A percentile compares a stretch with the other conserved stretches of the same genome.
Evolutionary conservation across 2,329 filamentous ascomycete genomes (phyloP).

Genomic region (Beauveria asiatica): DNA sequence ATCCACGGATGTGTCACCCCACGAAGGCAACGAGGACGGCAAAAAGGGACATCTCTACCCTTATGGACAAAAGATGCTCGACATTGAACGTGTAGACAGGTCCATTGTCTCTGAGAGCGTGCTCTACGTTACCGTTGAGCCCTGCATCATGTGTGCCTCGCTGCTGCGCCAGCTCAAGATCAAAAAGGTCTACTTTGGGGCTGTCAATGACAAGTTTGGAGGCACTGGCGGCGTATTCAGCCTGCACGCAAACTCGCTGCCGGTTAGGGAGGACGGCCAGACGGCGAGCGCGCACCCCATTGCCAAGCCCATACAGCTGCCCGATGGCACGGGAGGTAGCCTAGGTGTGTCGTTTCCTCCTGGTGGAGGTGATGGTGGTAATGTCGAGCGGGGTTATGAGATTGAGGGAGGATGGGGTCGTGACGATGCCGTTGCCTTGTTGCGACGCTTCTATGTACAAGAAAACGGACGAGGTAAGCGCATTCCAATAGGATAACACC

Average conservation of each 20-base stretch:
- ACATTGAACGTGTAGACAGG: slow-evolving; percentile 50
- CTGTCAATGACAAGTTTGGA: slow-evolving; percentile 92
- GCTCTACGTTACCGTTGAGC: slow-evolving; percentile 95
- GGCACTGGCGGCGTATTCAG: slow-evolving; percentile 90
- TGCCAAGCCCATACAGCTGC: slow-evolving; percentile 27
- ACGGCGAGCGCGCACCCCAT: slow-evolving; percentile 33
- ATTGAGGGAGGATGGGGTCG: slow-evolving; percentile 82
- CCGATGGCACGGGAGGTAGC: slow-evolving; percentile 26
- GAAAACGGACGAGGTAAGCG: slow-evolving; percentile 81
- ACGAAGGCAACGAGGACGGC: slow-evolving; percentile 45
- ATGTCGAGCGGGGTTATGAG: slow-evolving; percentile 69
- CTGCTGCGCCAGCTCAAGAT: slow-evolving; percentile 82
- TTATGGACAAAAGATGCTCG: slow-evolving; percentile 51
- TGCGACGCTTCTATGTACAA: slow-evolving; percentile 93
- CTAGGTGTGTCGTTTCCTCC: slow-evolving; percentile 29
- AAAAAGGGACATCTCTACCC: slow-evolving; percentile 49
- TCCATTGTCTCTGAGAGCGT: slow-evolving; percentile 62
- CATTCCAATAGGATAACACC: not conserved
- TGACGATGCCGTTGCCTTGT: slow-evolving; percentile 85
- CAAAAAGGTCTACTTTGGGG: slow-evolving; percentile 87
- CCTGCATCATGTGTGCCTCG: slow-evolving; percentile 97
- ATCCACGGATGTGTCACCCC: slow-evolving; percentile 19
- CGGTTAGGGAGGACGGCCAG: slow-evolving; percentile 26
- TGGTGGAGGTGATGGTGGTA: slow-evolving; percentile 48
- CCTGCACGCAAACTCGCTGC: slow-evolving; percentile 59